phyloP scores from a whole-genome alignment of 768 basidiomycete species.

The Pleurotus pulmonarius region DNA sequence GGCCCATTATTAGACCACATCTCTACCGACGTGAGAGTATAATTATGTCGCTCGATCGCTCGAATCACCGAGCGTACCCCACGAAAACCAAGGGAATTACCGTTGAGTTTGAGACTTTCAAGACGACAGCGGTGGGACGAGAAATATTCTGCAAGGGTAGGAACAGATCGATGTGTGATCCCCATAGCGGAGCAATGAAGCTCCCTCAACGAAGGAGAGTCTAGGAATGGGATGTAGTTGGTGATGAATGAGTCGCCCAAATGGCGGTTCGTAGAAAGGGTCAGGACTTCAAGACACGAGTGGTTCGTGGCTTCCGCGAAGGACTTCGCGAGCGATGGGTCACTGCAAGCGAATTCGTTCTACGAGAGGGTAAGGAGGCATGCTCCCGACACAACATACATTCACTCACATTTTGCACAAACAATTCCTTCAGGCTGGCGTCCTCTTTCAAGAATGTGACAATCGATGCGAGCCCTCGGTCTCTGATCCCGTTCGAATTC shows the following conservation, averaged over 20 bases:
- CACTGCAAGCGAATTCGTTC: slow-evolving; percentile 35
- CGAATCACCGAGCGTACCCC: slow-evolving; percentile 42
- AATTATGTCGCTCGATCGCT: slow-evolving; percentile 44
- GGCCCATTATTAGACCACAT: slow-evolving; percentile 39
- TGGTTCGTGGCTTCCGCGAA: slow-evolving; percentile 52
- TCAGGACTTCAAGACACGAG: slow-evolving; percentile 47
- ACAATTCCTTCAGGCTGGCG: slow-evolving; percentile 40
- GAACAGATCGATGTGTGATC: slow-evolving; percentile 37
- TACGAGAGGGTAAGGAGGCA: slow-evolving; percentile 17
- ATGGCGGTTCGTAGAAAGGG: slow-evolving; percentile 43
- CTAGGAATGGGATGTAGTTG: slow-evolving; percentile 45
- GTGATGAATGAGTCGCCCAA: slow-evolving; percentile 50
- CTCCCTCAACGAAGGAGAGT: slow-evolving; percentile 45
- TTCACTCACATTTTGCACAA: slow-evolving; percentile 53
- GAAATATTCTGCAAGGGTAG: slow-evolving; percentile 44
- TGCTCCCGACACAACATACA: background rate
- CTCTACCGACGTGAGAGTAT: slow-evolving; percentile 42
- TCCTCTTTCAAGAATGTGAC: slow-evolving; percentile 47
- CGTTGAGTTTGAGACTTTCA: slow-evolving; percentile 47
- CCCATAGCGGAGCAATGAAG: slow-evolving; percentile 53
- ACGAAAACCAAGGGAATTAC: slow-evolving; percentile 46
- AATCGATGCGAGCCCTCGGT: slow-evolving; percentile 52
- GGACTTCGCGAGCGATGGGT: slow-evolving; percentile 27
- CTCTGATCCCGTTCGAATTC: slow-evolving; percentile 53
- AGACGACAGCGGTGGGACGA: slow-evolving; percentile 48